A percentile compares a stretch with the other conserved stretches of the same genome.
Evolutionary conservation across 805 yeast species (phyloP).

Genomic region (Candida glaebosa): DNA sequence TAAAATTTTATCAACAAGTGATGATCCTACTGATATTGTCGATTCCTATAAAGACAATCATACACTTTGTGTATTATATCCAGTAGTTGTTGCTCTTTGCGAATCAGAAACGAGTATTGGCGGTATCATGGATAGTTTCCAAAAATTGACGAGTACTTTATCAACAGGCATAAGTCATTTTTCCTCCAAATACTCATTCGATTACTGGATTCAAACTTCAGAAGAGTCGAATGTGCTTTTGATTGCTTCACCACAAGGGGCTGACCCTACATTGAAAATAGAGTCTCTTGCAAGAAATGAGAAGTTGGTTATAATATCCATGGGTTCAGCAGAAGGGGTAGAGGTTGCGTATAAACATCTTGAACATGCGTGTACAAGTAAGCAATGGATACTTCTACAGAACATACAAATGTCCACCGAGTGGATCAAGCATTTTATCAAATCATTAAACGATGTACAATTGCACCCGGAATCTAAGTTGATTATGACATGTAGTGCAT

Average conservation of each 20-base stretch:
- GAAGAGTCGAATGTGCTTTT: constrained; percentile 37
- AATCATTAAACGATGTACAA: constrained; percentile 31
- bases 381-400: constrained; percentile 74
- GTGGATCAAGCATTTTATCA: constrained; percentile 59
- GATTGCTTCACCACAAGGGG: constrained; percentile 56
- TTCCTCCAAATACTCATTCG: constrained; percentile 30
- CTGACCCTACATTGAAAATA: constrained; percentile 62
- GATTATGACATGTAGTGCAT: constrained; percentile 60
- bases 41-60: constrained; percentile 15
- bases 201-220: constrained; percentile 22
- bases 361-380: constrained; percentile 40
- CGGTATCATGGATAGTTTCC: constrained; percentile 16
- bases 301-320: constrained; percentile 47
- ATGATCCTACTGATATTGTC: constrained; percentile 8
- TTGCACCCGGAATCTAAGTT: constrained; percentile 44
- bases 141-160: constrained; percentile 18
- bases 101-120: constrained; percentile 5
- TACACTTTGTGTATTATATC: constrained; percentile 12
- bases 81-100: constrained; percentile 11
- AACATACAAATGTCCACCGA: constrained; percentile 69
- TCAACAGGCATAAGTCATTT: constrained; percentile 24
- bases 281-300: constrained; percentile 38
- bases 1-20: constrained; percentile 1
- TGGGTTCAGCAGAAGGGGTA: constrained; percentile 73
- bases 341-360: constrained; percentile 56